phyloP scores from a whole-genome alignment of 2,329 filamentous ascomycete genomes.

The Penicillium janthinellum region DNA sequence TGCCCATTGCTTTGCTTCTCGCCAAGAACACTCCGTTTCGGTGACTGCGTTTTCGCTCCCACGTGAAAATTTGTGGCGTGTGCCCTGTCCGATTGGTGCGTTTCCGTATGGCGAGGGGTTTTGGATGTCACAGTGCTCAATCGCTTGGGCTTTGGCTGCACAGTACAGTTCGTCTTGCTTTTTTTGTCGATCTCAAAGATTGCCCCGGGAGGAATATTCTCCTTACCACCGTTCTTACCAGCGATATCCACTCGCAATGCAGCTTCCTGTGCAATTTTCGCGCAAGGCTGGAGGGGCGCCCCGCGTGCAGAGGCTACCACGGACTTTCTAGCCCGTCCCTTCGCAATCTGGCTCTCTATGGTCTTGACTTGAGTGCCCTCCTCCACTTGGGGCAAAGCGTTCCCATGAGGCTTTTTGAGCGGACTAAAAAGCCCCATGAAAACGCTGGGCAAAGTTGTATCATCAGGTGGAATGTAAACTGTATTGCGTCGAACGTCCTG shows the following conservation, averaged over 20 bases:
- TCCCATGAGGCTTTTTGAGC: conserved; percentile 31
- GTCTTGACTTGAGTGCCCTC: conserved; percentile 32
- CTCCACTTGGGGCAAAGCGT: background rate
- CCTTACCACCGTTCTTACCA: conserved; percentile 61
- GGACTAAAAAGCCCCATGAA: conserved; percentile 50
- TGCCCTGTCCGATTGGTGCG: background rate
- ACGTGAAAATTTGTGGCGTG: background rate
- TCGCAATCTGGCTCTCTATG: conserved; percentile 39
- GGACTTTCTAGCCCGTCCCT: conserved; percentile 32
- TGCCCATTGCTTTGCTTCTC: conserved; percentile 19
- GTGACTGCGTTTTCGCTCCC: conserved; percentile 2
- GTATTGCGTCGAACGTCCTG: conserved; percentile 40
- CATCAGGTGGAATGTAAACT: conserved; percentile 47
- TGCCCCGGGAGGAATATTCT: conserved; percentile 60
- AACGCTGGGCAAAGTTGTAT: conserved; percentile 44
- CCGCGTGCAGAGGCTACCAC: conserved; percentile 32
- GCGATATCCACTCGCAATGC: conserved; percentile 48
- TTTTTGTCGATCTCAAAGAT: conserved; percentile 24
- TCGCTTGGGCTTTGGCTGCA: background rate
- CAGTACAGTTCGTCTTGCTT: background rate
- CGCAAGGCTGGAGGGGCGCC: conserved; percentile 51
- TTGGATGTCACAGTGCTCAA: conserved; percentile 8
- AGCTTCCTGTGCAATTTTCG: conserved; percentile 44
- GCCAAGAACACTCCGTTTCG: conserved; percentile 10
- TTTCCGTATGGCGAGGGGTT: conserved; percentile 19